Evolutionary conservation across 73 alveolate species (phyloP).

Genomic region (Effrenium voratum): DNA sequence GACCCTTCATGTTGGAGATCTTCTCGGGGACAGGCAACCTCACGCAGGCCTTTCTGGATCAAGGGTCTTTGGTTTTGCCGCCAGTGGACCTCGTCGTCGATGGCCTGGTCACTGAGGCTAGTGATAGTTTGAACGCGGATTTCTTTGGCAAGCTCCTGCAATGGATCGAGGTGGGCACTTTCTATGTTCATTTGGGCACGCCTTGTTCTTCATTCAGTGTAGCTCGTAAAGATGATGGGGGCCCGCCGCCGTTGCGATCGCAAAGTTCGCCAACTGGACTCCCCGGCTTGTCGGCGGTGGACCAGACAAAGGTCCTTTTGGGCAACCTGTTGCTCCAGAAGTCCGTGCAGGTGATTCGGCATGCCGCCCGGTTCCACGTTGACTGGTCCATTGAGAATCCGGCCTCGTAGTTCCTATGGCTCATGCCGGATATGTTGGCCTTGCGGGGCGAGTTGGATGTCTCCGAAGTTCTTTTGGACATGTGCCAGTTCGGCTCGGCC

Average conservation of each 20-base stretch:
- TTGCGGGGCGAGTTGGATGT: background rate
- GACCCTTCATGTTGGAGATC: background rate
- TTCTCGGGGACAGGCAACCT: background rate
- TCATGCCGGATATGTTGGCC: background rate
- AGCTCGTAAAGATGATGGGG: conserved; percentile 30
- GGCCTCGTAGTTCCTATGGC: background rate
- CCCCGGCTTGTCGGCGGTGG: background rate
- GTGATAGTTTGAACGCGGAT: background rate
- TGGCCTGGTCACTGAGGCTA: background rate
- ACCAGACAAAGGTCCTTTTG: background rate
- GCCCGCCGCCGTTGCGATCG: conserved; percentile 41
- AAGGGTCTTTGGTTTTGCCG: background rate
- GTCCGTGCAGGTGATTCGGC: background rate
- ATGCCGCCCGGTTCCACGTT: background rate
- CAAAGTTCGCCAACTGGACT: background rate
- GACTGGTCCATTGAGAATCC: conserved; percentile 18
- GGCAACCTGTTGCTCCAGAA: background rate
- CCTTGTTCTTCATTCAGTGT: conserved; percentile 30
- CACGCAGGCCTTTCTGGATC: background rate
- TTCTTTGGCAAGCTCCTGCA: background rate
- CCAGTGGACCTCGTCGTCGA: background rate
- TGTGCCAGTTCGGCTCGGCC: conserved; percentile 41
- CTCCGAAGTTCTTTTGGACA: background rate
- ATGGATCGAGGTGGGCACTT: background rate
- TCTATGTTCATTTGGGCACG: conserved; percentile 21